phyloP scores from a whole-genome alignment of 495 filamentous ascomycete genomes.

The Hypoxylon fragiforme region DNA sequence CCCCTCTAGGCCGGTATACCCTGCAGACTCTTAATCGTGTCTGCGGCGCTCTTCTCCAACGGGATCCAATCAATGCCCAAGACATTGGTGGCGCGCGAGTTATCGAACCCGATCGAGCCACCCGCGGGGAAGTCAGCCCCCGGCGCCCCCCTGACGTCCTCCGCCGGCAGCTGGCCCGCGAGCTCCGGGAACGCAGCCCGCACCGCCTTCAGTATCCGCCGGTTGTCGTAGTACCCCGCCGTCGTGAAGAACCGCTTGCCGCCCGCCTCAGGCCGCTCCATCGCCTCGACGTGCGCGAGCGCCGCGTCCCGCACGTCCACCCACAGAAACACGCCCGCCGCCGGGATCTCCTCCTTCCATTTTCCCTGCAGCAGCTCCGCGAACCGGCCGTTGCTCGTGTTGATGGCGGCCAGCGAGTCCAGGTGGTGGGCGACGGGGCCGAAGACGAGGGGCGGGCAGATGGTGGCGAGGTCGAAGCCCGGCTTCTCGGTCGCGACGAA shows the following conservation, averaged over 20 bases:
- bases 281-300: background rate
- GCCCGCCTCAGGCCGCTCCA: background rate
- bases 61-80: constrained; percentile 60
- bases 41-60: constrained; percentile 59
- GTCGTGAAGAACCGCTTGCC: background rate
- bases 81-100: constrained; percentile 51
- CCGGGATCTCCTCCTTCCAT: background rate
- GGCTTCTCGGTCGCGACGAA: constrained; percentile 55
- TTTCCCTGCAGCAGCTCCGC: background rate
- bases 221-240: background rate
- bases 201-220: background rate
- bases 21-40: constrained; percentile 60
- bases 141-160: background rate
- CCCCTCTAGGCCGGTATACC: constrained; percentile 38
- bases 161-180: background rate
- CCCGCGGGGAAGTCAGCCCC: constrained; percentile 43
- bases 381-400: background rate
- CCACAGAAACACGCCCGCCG: constrained; percentile 2
- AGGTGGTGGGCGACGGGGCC: background rate
- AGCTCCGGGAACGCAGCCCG: background rate
- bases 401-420: background rate
- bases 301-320: constrained; percentile 8
- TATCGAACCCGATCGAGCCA: constrained; percentile 55
- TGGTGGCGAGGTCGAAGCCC: constrained; percentile 40
- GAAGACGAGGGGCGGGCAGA: constrained; percentile 9